These are phyloP conservation scores for Solanum pinnatisectum DNA, from an alignment of 257 asterid species.

Conservation along the genomic window DNA sequence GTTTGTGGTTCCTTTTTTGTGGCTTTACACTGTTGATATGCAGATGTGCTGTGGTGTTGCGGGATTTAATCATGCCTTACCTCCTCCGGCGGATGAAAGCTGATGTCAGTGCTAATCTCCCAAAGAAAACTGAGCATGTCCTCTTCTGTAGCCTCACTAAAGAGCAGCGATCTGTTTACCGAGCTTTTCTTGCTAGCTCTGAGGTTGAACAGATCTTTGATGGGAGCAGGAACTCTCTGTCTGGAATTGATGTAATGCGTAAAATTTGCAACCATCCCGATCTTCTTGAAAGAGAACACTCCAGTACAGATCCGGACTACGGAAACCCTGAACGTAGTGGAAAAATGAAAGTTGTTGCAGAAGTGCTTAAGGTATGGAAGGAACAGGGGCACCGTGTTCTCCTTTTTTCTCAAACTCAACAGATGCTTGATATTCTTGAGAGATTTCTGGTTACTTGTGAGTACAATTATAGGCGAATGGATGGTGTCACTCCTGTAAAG, in stretches of 20 bases:
- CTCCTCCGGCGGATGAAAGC: constrained; percentile 97
- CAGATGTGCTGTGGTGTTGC: constrained; percentile 97
- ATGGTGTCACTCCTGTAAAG: constrained; percentile 81
- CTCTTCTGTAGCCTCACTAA: constrained; percentile 91
- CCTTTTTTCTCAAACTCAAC: constrained; percentile 88
- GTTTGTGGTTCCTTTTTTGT: neutral
- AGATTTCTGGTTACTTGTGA: constrained; percentile 41
- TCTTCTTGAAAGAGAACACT: constrained; percentile 93
- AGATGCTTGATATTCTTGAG: constrained; percentile 98
- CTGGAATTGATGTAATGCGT: constrained; percentile 94
- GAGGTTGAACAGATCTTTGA: constrained; percentile 91
- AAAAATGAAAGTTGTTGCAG: constrained; percentile 78
- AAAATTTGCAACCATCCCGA: constrained; percentile 99
- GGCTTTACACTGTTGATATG: neutral
- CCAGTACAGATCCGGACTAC: constrained; percentile 73
- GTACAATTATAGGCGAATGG: constrained; percentile 85
- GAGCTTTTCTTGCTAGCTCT: constrained; percentile 97
- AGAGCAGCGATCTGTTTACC: constrained; percentile 80
- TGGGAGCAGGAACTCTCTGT: constrained; percentile 81
- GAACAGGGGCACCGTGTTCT: constrained; percentile 98
- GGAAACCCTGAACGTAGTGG: constrained; percentile 92
- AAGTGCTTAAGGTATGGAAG: constrained; percentile 92
- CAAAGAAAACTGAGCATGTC: constrained; percentile 97
- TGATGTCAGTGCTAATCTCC: constrained; percentile 81
- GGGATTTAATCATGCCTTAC: constrained; percentile 98